phyloP scores from a whole-genome alignment of 495 filamentous ascomycete species.

The Hypoxylon crocopeplum region DNA sequence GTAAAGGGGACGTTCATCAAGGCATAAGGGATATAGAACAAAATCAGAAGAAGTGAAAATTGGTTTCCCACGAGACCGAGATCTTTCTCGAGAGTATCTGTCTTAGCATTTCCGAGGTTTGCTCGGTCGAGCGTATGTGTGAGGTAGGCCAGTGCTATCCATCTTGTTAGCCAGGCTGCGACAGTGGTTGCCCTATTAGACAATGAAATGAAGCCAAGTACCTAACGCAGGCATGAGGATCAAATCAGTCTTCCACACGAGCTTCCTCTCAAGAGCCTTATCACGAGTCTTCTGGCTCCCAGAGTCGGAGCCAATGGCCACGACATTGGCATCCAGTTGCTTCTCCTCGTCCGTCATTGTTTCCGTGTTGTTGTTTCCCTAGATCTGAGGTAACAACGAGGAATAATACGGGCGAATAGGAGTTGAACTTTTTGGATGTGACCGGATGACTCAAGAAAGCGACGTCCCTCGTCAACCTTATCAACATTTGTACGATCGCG shows the following conservation, averaged over 20 bases:
- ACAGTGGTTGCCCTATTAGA: not conserved
- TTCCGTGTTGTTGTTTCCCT: too few relatives aligned
- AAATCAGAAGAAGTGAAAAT: slow-evolving; percentile 36
- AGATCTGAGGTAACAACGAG: too few relatives aligned
- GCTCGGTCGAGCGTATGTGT: slow-evolving; percentile 46
- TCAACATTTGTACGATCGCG: too few relatives aligned
- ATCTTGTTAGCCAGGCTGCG: not conserved
- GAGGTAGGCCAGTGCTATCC: slow-evolving; percentile 40
- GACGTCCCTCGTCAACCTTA: too few relatives aligned
- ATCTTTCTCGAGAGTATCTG: slow-evolving; percentile 41
- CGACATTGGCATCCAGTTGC: too few relatives aligned
- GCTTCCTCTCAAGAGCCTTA: too few relatives aligned
- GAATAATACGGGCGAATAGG: too few relatives aligned
- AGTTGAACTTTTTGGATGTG: too few relatives aligned
- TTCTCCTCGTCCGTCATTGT: too few relatives aligned
- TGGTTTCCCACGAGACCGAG: slow-evolving; percentile 37
- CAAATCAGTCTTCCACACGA: slow-evolving; percentile 40
- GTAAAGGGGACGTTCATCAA: slow-evolving; percentile 26
- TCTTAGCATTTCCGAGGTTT: slow-evolving; percentile 52
- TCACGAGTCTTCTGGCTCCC: not conserved
- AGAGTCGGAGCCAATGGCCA: slow-evolving; percentile 12
- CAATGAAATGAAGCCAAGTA: not conserved
- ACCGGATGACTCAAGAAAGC: too few relatives aligned
- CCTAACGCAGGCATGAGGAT: slow-evolving; percentile 35
- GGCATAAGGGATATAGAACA: slow-evolving; percentile 38